Conservation (phyloP, 352 stramenopile genomes). For the Pythium vanterpoolii region DNA sequence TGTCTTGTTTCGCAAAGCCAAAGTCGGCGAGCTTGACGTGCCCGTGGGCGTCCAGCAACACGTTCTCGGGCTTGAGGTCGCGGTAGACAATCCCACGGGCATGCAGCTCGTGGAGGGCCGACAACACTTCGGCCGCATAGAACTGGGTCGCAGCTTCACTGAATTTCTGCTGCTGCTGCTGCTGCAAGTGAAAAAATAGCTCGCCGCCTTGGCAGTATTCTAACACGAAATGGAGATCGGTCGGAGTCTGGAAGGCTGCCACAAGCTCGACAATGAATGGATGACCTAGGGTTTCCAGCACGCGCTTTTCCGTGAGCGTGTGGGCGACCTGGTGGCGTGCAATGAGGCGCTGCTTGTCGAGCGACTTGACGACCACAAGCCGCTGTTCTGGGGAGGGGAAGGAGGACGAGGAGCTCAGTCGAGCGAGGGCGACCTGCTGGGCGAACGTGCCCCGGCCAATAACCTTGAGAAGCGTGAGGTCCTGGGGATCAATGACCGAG, state of each 20-base stretch:
- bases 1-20: constrained; percentile 76
- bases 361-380: constrained; percentile 80
- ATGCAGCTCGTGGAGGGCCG: constrained; percentile 52
- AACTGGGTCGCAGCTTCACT: constrained; percentile 57
- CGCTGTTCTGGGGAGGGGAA: too few species aligned
- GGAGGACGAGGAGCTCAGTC: constrained; percentile 36
- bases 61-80: constrained; percentile 79
- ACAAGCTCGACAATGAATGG: constrained; percentile 80
- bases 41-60: constrained; percentile 67
- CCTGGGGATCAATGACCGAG: constrained; percentile 46
- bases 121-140: constrained; percentile 75
- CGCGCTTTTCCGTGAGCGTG: constrained; percentile 77
- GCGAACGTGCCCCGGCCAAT: constrained; percentile 83
- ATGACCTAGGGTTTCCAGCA: constrained; percentile 59
- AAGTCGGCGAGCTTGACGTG: constrained; percentile 85
- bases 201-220: constrained; percentile 84
- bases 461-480: constrained; percentile 81
- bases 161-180: constrained; percentile 70
- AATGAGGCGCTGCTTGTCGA: constrained; percentile 73
- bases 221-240: constrained; percentile 80
- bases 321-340: constrained; percentile 76
- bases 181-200: constrained; percentile 85
- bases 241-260: constrained; percentile 68
- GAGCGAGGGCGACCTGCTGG: constrained; percentile 73
- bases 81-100: constrained; percentile 45